Percentiles rank a stretch among this genome's conserved stretches.
These are phyloP conservation scores for Orbilia ellipsospora DNA, from an alignment of 2,329 filamentous ascomycete species.

Conservation along the genomic window DNA sequence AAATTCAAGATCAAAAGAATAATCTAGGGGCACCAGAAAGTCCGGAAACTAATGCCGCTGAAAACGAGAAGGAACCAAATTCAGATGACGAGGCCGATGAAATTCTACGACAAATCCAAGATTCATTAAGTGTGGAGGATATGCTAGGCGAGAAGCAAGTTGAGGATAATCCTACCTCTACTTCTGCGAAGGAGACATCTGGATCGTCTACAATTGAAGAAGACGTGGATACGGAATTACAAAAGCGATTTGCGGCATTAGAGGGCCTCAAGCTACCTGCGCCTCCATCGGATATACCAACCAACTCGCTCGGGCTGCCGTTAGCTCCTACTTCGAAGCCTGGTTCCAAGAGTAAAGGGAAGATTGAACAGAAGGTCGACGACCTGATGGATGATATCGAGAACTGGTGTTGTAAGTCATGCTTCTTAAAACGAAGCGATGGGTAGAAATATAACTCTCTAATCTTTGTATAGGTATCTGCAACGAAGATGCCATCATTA, in stretches of 20 bases:
- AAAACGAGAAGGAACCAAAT: conserved; percentile 32
- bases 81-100: conserved; percentile 52
- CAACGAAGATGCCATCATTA: conserved; percentile 47
- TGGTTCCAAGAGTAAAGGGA: conserved; percentile 30
- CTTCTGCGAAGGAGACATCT: background rate
- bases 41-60: background rate
- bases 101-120: conserved; percentile 40
- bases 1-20: conserved; percentile 10
- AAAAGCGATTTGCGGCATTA: conserved; percentile 41
- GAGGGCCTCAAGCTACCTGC: conserved; percentile 28
- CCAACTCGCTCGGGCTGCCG: conserved; percentile 31
- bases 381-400: conserved; percentile 52
- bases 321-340: conserved; percentile 41
- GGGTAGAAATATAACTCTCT: background rate
- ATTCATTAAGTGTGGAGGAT: conserved; percentile 33
- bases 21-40: background rate
- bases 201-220: background rate
- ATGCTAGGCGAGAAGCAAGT: conserved; percentile 14
- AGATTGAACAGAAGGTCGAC: conserved; percentile 37
- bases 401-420: conserved; percentile 53
- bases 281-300: conserved; percentile 25
- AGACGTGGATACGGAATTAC: conserved; percentile 34
- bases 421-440: background rate
- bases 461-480: conserved; percentile 38
- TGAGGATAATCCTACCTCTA: conserved; percentile 1